Conservation (phyloP, 345 rosid genomes). For the Murraya paniculata region DNA sequence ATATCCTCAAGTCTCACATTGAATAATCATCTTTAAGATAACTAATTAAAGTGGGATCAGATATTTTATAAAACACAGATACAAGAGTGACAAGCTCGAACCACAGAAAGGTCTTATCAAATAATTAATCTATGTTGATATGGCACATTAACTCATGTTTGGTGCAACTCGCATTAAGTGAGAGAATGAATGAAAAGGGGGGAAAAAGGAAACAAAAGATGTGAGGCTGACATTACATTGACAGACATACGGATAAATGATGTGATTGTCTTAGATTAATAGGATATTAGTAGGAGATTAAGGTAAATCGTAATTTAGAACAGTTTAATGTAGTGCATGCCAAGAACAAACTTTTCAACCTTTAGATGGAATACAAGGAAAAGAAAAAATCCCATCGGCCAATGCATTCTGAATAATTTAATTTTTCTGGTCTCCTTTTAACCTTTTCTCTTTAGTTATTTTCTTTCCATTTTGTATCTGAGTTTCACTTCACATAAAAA, state of each 20-base stretch:
- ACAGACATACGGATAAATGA: not conserved
- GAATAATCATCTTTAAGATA: not conserved
- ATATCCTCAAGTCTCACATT: not conserved
- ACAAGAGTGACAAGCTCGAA: not conserved
- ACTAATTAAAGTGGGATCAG: not conserved
- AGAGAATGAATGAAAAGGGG: not conserved
- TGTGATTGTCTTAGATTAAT: not conserved
- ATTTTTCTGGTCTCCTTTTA: not conserved
- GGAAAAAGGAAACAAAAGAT: not conserved
- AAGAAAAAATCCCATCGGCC: not conserved
- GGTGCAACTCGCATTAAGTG: not conserved
- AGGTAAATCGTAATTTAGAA: not conserved
- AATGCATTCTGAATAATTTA: too few species aligned
- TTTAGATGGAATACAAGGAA: not conserved
- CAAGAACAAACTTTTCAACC: not conserved
- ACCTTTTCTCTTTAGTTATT: not conserved
- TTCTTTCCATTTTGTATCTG: not conserved
- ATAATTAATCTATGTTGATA: not conserved
- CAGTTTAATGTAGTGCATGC: not conserved
- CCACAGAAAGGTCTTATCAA: not conserved
- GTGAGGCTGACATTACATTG: not conserved
- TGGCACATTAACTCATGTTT: not conserved
- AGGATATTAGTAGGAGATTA: not conserved
- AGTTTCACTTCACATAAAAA: not conserved
- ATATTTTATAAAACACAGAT: not conserved